Percentiles rank a stretch among this genome's conserved stretches.
Evolutionary conservation across 164 flowering plant genomes (phyloP).

Genomic region (Sedum album): DNA sequence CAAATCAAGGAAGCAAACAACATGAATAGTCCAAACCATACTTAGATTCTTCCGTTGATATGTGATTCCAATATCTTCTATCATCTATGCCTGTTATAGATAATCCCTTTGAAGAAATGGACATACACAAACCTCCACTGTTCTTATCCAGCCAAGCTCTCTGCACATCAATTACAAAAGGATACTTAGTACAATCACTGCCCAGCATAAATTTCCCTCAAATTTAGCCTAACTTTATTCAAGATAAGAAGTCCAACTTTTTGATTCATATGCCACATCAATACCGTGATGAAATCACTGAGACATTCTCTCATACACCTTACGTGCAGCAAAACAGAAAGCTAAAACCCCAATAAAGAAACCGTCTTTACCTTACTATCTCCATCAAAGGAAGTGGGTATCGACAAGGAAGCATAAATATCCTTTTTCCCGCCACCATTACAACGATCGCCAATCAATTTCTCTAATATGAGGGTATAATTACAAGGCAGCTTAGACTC

Average conservation of each 20-base stretch:
- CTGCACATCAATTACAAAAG: constrained; percentile 34
- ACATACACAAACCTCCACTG: constrained; percentile 57
- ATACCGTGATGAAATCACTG: too few relatives aligned
- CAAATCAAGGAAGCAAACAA: not conserved
- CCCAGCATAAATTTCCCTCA: too few relatives aligned
- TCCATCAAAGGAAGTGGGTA: constrained; percentile 35
- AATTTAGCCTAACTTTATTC: too few relatives aligned
- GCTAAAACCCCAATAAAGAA: too few relatives aligned
- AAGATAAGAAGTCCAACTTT: too few relatives aligned
- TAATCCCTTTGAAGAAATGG: constrained; percentile 62
- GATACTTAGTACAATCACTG: too few relatives aligned
- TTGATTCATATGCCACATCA: too few relatives aligned
- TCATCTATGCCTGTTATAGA: constrained; percentile 87
- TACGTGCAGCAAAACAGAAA: not conserved
- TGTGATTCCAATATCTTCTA: constrained; percentile 81
- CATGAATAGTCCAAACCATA: constrained; percentile 14
- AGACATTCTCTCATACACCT: not conserved
- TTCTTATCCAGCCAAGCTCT: constrained; percentile 75
- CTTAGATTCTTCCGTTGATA: constrained; percentile 85
- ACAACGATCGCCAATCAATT: constrained; percentile 26
- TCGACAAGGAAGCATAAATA: constrained; percentile 48
- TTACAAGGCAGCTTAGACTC: constrained; percentile 71
- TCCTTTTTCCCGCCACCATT: constrained; percentile 40
- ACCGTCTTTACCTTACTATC: constrained; percentile 40
- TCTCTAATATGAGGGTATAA: constrained; percentile 33